A percentile compares a stretch with the other conserved stretches of the same genome.
phyloP scores from a whole-genome alignment of 257 asterid genomes.

The Solanum chaucha region DNA sequence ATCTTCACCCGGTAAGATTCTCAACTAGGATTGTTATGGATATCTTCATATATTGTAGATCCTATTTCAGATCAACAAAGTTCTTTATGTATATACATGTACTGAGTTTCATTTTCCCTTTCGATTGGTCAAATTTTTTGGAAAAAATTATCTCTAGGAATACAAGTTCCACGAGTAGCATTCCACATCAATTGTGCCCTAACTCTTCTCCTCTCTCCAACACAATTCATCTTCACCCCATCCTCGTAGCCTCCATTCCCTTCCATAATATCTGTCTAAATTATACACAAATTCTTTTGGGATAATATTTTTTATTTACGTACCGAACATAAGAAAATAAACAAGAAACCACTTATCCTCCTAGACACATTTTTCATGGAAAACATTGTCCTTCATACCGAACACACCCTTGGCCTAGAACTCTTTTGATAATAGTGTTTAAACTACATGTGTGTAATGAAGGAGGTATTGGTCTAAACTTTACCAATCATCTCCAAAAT shows the following conservation, averaged over 20 bases:
- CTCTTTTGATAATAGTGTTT: not conserved
- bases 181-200: not conserved
- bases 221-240: not conserved
- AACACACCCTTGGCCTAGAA: not conserved
- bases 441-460: not conserved
- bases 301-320: not conserved
- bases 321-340: not conserved
- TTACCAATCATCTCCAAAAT: not conserved
- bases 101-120: not conserved
- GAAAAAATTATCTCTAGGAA: not conserved
- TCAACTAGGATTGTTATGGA: not conserved
- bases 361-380: not conserved
- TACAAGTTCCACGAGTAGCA: not conserved
- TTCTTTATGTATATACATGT: not conserved
- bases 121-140: not conserved
- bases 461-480: not conserved
- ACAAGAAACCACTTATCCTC: not conserved
- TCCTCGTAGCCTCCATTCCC: not conserved
- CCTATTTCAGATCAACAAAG: not conserved
- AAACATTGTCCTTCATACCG: not conserved
- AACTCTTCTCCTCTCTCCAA: not conserved
- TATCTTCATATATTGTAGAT: not conserved
- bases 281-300: not conserved
- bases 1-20: conserved; percentile 25
- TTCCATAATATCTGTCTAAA: not conserved